A percentile compares a stretch with the other conserved stretches of the same genome.
These are phyloP conservation scores for Ceratobasidium sp. DNA, from an alignment of 1,284 basidiomycete species.

Conservation along the genomic window DNA sequence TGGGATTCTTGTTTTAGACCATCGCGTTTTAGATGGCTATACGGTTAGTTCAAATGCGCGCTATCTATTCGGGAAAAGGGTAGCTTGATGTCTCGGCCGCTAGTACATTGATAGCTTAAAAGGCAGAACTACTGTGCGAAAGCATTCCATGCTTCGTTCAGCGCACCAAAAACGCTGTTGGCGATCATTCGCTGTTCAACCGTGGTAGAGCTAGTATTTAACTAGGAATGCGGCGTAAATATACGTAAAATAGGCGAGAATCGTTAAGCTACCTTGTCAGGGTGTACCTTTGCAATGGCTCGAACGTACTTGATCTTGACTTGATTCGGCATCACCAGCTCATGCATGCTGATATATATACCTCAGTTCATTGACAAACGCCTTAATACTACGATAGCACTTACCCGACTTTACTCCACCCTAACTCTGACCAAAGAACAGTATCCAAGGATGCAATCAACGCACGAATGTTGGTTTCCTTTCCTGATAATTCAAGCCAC, in stretches of 20 bases:
- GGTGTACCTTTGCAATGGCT: slow-evolving; percentile 93
- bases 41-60: too few species aligned
- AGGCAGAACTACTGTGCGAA: slow-evolving; percentile 19
- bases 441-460: slow-evolving; percentile 88
- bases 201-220: slow-evolving; percentile 82
- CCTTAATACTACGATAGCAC: background rate
- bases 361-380: background rate
- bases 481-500: slow-evolving; percentile 64
- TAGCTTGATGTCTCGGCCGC: too few species aligned
- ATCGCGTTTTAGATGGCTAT: too few species aligned
- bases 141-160: slow-evolving; percentile 70
- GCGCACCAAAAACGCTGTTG: slow-evolving; percentile 87
- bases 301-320: slow-evolving; percentile 94
- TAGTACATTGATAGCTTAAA: too few species aligned
- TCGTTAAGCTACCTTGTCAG: slow-evolving; percentile 90
- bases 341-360: slow-evolving; percentile 70
- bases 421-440: slow-evolving; percentile 86
- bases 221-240: slow-evolving; percentile 60
- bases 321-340: slow-evolving; percentile 87
- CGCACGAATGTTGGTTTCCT: slow-evolving; percentile 93
- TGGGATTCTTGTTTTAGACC: too few species aligned
- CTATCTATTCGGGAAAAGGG: too few species aligned
- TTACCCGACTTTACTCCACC: slow-evolving; percentile 86
- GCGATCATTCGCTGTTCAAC: slow-evolving; percentile 96
- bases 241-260: background rate